Evolutionary conservation across 1,139 yeast species (phyloP).

Genomic region (Saccharomyces pastorianus): DNA sequence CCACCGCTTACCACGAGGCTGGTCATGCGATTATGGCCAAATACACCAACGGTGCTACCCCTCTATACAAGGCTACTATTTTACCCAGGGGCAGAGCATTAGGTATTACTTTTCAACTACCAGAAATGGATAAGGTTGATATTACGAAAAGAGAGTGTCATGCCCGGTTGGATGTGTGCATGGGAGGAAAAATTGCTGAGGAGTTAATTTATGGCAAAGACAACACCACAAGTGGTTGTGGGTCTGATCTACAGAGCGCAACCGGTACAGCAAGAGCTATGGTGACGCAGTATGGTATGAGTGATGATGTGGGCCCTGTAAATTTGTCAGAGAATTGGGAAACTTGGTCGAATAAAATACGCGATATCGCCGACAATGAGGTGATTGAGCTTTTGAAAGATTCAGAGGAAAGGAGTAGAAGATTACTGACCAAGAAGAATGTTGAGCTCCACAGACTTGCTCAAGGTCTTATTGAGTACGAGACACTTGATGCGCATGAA

Average conservation of each 20-base stretch:
- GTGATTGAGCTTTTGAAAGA: conserved; percentile 64
- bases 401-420: conserved; percentile 74
- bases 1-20: conserved; percentile 97
- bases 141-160: conserved; percentile 82
- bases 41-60: conserved; percentile 92
- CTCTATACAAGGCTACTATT: conserved; percentile 92
- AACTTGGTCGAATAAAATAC: conserved; percentile 82
- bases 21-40: conserved; percentile 98
- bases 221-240: conserved; percentile 90
- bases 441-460: conserved; percentile 83
- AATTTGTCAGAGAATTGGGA: conserved; percentile 84
- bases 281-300: conserved; percentile 97
- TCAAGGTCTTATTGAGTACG: conserved; percentile 88
- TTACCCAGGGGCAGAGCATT: conserved; percentile 94
- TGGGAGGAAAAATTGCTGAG: conserved; percentile 99
- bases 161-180: conserved; percentile 90
- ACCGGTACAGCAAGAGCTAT: conserved; percentile 91
- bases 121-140: conserved; percentile 97
- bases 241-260: conserved; percentile 82
- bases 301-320: conserved; percentile 87
- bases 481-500: conserved; percentile 85
- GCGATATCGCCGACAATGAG: conserved; percentile 89
- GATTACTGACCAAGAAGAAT: conserved; percentile 50
- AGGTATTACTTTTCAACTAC: conserved; percentile 93
- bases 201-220: conserved; percentile 85